A percentile compares a stretch with the other conserved stretches of the same genome.
Evolutionary conservation across 805 yeast genomes (phyloP).

Genomic region (Saccharomycopsis microspora): DNA sequence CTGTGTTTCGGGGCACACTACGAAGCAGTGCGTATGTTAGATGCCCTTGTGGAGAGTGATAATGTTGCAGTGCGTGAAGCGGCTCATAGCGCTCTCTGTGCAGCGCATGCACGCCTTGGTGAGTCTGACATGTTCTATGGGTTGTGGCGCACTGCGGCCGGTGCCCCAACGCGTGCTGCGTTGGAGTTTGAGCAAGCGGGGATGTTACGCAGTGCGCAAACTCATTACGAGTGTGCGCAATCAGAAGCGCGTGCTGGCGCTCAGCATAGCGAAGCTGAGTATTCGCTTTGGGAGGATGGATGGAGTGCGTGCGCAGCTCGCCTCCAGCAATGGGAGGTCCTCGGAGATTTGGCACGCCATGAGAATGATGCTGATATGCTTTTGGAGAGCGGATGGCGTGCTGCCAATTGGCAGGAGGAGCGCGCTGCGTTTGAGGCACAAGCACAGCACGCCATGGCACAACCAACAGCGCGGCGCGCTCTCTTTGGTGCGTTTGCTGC

Average conservation of each 20-base stretch:
- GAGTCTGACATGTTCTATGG: constrained; percentile 98
- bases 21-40: constrained; percentile 75
- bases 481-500: constrained; percentile 89
- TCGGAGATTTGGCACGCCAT: constrained; percentile 92
- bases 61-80: constrained; percentile 45
- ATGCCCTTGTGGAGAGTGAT: constrained; percentile 33
- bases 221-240: constrained; percentile 91
- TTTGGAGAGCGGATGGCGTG: constrained; percentile 98
- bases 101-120: constrained; percentile 75
- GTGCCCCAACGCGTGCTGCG: constrained; percentile 84
- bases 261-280: constrained; percentile 92
- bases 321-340: constrained; percentile 94
- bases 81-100: constrained; percentile 82
- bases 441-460: constrained; percentile 87
- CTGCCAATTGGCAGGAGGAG: constrained; percentile 96
- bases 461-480: constrained; percentile 94
- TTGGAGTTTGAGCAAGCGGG: constrained; percentile 92
- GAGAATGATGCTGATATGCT: constrained; percentile 93
- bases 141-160: constrained; percentile 93
- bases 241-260: constrained; percentile 94
- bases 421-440: constrained; percentile 54
- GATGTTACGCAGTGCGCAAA: constrained; percentile 87
- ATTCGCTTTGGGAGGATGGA: constrained; percentile 95
- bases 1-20: constrained; percentile 86
- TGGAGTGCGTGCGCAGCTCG: constrained; percentile 98